A percentile compares a stretch with the other conserved stretches of the same genome.
phyloP scores from a whole-genome alignment of 2,329 filamentous ascomycete genomes.

The Ceratocystis colombiana region DNA sequence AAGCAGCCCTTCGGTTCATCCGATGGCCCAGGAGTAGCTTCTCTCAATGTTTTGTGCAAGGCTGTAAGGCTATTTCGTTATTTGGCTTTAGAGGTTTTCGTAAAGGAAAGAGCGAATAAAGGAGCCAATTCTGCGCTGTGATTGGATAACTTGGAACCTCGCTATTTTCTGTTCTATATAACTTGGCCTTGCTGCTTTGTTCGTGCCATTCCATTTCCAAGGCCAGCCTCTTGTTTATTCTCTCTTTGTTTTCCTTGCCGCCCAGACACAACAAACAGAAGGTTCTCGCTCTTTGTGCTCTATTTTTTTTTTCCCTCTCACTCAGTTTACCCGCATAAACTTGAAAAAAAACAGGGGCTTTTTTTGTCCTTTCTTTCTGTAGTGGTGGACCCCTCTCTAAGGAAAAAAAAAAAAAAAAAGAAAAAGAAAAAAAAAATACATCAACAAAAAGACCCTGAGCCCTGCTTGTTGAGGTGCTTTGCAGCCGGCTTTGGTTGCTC shows the following conservation, averaged over 20 bases:
- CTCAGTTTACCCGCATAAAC: background rate
- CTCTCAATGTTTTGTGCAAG: background rate
- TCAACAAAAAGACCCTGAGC: slow-evolving; percentile 16
- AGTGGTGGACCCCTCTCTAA: slow-evolving; percentile 5
- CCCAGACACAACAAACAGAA: background rate
- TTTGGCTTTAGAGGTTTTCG: background rate
- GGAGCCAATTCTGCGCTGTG: background rate
- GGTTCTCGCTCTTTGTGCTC: background rate
- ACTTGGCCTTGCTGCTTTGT: background rate
- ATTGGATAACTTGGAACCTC: background rate
- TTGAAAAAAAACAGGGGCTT: slow-evolving; percentile 1
- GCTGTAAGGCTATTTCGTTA: background rate
- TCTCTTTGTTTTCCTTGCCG: background rate
- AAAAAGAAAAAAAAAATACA: slow-evolving; percentile 11
- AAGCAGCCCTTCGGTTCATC: background rate
- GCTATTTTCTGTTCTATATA: background rate
- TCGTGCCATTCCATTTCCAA: slow-evolving; percentile 8
- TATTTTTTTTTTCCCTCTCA: background rate
- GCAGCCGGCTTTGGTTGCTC: background rate
- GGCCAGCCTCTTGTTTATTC: slow-evolving; percentile 13
- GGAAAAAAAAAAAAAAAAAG: slow-evolving; percentile 12
- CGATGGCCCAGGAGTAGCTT: background rate
- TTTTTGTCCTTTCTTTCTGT: background rate
- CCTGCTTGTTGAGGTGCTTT: slow-evolving; percentile 4
- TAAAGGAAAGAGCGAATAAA: slow-evolving; percentile 11